Conservation (phyloP, 73 alveolate species). For the Tetrahymena borealis region DNA sequence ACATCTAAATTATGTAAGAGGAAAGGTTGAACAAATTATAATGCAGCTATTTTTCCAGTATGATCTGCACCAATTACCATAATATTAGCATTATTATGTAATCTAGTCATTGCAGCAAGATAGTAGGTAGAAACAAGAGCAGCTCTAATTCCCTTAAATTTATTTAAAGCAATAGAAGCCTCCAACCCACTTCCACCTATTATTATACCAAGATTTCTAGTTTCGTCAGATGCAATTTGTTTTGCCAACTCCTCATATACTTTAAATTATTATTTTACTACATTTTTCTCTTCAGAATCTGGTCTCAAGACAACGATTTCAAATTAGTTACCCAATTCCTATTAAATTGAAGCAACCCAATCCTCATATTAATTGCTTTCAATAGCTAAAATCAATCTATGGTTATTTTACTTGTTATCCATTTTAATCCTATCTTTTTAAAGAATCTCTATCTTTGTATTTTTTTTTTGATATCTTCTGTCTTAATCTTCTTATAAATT, state of each 20-base stretch:
- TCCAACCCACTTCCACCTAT: background rate
- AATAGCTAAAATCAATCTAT: background rate
- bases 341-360: background rate
- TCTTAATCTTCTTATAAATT: background rate
- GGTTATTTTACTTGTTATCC: background rate
- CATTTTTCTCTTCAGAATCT: background rate
- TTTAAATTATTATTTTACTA: background rate
- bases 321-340: background rate
- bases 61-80: background rate
- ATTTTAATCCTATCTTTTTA: background rate
- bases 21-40: background rate
- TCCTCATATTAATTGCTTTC: background rate
- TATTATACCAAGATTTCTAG: background rate
- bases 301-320: background rate
- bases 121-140: background rate
- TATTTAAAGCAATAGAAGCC: background rate
- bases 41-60: background rate
- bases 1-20: background rate
- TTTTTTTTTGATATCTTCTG: background rate
- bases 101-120: background rate
- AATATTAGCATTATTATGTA: background rate
- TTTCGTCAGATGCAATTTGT: background rate
- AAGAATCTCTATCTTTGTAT: background rate
- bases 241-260: background rate
- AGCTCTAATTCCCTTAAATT: background rate